These are phyloP conservation scores for Neofusicoccum parvum DNA, from an alignment of 2,329 filamentous ascomycete genomes.

Conservation along the genomic window DNA sequence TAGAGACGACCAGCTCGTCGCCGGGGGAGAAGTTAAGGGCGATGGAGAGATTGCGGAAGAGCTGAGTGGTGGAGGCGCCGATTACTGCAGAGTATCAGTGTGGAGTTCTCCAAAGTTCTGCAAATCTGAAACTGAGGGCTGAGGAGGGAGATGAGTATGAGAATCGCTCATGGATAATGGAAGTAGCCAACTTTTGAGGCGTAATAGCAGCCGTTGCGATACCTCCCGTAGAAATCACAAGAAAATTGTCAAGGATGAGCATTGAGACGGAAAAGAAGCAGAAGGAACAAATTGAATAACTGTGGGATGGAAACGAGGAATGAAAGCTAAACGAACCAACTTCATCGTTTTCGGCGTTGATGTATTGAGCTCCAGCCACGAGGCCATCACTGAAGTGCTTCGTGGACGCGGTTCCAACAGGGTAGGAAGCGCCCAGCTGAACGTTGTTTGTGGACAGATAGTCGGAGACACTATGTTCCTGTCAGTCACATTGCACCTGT, in stretches of 20 bases:
- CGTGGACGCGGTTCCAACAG: constrained; percentile 61
- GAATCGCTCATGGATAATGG: too few relatives aligned
- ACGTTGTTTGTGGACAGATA: constrained; percentile 72
- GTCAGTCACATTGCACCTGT: background rate
- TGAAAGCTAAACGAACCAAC: constrained; percentile 53
- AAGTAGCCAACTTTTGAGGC: too few relatives aligned
- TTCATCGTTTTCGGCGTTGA: constrained; percentile 68
- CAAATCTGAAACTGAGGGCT: too few relatives aligned
- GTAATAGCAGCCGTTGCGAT: too few relatives aligned
- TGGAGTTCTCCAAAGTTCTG: too few relatives aligned
- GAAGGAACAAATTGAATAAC: too few relatives aligned
- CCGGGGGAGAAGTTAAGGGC: constrained; percentile 41
- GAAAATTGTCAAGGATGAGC: too few relatives aligned
- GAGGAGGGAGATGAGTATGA: too few relatives aligned
- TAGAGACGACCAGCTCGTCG: constrained; percentile 70
- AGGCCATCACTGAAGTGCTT: constrained; percentile 62
- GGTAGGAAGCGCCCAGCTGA: constrained; percentile 73
- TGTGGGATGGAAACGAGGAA: background rate
- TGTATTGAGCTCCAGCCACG: constrained; percentile 67
- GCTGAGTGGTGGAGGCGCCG: constrained; percentile 73
- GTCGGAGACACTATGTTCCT: constrained; percentile 56
- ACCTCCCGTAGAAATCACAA: too few relatives aligned
- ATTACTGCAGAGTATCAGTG: constrained; percentile 53
- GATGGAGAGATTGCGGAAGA: constrained; percentile 67
- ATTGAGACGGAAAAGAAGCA: too few relatives aligned